Percentiles rank a stretch among this genome's conserved stretches.
phyloP scores from a whole-genome alignment of 148 eudicot species.

The Silene latifolia region DNA sequence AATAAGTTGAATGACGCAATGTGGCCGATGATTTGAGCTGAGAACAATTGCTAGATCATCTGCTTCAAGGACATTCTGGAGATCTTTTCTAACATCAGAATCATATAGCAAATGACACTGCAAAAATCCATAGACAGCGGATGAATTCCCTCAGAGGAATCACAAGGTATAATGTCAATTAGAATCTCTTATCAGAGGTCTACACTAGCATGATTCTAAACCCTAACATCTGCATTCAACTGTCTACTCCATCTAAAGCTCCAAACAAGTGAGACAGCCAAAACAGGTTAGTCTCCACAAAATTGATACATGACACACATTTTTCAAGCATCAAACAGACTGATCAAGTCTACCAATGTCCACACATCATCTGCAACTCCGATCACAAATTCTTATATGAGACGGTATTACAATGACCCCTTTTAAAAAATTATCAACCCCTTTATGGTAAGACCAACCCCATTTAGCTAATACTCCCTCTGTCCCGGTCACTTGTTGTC shows the following conservation, averaged over 20 bases:
- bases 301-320: neutral
- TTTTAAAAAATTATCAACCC: too few species aligned
- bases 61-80: slow-evolving; percentile 61
- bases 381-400: neutral
- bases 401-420: neutral
- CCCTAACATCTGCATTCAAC: neutral
- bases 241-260: neutral
- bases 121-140: slow-evolving; percentile 21
- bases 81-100: slow-evolving; percentile 67
- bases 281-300: neutral
- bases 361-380: neutral
- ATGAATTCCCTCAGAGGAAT: neutral
- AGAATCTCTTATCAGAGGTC: neutral
- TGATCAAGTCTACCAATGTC: neutral
- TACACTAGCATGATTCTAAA: neutral
- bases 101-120: slow-evolving; percentile 88
- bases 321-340: neutral
- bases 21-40: slow-evolving; percentile 75
- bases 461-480: too few species aligned
- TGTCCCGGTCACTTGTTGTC: too few species aligned
- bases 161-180: neutral
- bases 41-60: slow-evolving; percentile 81
- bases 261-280: neutral
- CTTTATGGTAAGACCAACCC: too few species aligned
- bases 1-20: slow-evolving; percentile 85